Evolutionary conservation across 2,329 filamentous ascomycete species (phyloP).

Genomic region (Diaporthe capsici): DNA sequence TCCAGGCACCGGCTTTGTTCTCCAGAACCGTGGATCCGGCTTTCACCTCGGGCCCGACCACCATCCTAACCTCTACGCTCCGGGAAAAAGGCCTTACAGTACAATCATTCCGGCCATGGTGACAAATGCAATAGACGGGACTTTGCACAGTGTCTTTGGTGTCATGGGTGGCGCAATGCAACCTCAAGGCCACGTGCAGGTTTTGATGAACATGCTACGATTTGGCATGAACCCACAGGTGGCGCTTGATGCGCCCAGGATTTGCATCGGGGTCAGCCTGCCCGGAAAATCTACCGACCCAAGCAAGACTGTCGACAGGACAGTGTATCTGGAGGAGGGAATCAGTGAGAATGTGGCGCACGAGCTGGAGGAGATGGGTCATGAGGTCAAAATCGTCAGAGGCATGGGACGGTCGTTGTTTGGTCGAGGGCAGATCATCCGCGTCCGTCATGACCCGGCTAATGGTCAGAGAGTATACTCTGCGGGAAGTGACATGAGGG

Average conservation of each 20-base stretch:
- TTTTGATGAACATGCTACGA: constrained; percentile 87
- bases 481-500: constrained; percentile 87
- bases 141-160: constrained; percentile 86
- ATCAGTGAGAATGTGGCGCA: constrained; percentile 76
- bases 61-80: constrained; percentile 85
- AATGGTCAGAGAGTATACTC: constrained; percentile 83
- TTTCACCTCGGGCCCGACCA: constrained; percentile 76
- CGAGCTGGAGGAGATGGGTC: constrained; percentile 76
- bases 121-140: constrained; percentile 80
- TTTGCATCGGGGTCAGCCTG: constrained; percentile 85
- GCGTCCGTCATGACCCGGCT: constrained; percentile 75
- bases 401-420: constrained; percentile 79
- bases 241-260: constrained; percentile 87
- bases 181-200: constrained; percentile 94
- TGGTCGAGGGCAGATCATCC: constrained; percentile 87
- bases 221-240: constrained; percentile 86
- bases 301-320: constrained; percentile 71
- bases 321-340: constrained; percentile 85
- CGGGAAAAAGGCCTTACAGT: constrained; percentile 90
- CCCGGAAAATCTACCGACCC: constrained; percentile 61
- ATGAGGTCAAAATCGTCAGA: constrained; percentile 76
- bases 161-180: constrained; percentile 99
- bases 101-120: constrained; percentile 95
- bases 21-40: constrained; percentile 91
- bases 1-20: constrained; percentile 86